Evolutionary conservation across 2,329 filamentous ascomycete genomes (phyloP).

Genomic region (Leptodontidium sp.): DNA sequence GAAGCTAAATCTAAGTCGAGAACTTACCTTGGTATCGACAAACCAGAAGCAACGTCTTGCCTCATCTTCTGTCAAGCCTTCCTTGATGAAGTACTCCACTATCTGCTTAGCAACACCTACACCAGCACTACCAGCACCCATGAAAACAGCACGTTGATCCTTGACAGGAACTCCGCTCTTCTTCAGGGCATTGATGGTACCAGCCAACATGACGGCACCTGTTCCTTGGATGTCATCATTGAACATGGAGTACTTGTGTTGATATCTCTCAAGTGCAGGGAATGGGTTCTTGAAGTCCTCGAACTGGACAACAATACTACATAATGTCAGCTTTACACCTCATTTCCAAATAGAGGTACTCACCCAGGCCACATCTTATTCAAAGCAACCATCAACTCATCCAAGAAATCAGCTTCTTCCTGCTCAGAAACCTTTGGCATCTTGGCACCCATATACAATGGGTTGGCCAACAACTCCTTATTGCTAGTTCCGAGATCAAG

Average conservation of each 20-base stretch:
- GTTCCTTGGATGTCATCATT: slow-evolving; percentile 93
- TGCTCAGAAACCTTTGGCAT: slow-evolving; percentile 72
- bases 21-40: slow-evolving; percentile 64
- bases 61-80: slow-evolving; percentile 72
- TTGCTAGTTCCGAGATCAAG: slow-evolving; percentile 90
- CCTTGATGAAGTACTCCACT: slow-evolving; percentile 75
- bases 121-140: slow-evolving; percentile 82
- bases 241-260: slow-evolving; percentile 80
- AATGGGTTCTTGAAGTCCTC: slow-evolving; percentile 74
- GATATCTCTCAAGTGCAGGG: slow-evolving; percentile 73
- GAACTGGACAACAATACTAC: slow-evolving; percentile 63
- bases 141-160: slow-evolving; percentile 77
- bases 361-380: slow-evolving; percentile 77
- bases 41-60: slow-evolving; percentile 76
- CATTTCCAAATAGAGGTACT: slow-evolving; percentile 54
- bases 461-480: slow-evolving; percentile 73
- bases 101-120: slow-evolving; percentile 88
- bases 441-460: slow-evolving; percentile 79
- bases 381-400: slow-evolving; percentile 73
- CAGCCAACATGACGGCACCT: slow-evolving; percentile 84
- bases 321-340: slow-evolving; percentile 70
- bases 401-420: slow-evolving; percentile 78
- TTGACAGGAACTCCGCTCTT: slow-evolving; percentile 70
- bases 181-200: slow-evolving; percentile 77
- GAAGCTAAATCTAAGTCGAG: not conserved